Evolutionary conservation across 2,329 filamentous ascomycete genomes (phyloP).

Genomic region (Botryosphaeria dothidea): DNA sequence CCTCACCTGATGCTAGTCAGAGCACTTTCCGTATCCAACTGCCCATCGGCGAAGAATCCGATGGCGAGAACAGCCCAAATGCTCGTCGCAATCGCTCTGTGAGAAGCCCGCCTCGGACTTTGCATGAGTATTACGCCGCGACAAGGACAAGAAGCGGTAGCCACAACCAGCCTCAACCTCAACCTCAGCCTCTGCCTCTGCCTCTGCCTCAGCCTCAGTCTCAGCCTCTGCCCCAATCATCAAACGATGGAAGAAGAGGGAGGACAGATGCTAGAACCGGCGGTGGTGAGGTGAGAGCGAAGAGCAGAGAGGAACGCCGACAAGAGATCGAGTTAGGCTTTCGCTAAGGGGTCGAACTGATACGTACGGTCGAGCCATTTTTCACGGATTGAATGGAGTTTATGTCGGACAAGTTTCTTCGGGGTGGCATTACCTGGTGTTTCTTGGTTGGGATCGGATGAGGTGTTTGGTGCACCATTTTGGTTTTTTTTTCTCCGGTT

Average conservation of each 20-base stretch:
- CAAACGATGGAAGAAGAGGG: background rate
- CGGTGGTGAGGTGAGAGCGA: slow-evolving; percentile 23
- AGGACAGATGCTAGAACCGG: background rate
- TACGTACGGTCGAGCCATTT: background rate
- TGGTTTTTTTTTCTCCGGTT: background rate
- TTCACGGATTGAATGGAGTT: slow-evolving; percentile 1
- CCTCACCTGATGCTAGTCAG: slow-evolving; percentile 35
- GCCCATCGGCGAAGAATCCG: slow-evolving; percentile 23
- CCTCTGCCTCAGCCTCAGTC: no score
- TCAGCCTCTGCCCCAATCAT: no score
- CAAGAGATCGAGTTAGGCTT: slow-evolving; percentile 43
- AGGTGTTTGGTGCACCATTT: background rate
- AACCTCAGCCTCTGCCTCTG: no score
- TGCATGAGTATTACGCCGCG: slow-evolving; percentile 2
- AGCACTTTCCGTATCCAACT: slow-evolving; percentile 47
- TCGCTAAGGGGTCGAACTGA: background rate
- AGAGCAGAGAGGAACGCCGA: slow-evolving; percentile 42
- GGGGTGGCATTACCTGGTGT: background rate
- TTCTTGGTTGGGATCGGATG: background rate
- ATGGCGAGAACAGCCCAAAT: slow-evolving; percentile 5
- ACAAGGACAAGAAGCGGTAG: background rate
- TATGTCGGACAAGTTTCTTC: background rate
- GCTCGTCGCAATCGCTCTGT: background rate
- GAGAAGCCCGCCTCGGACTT: background rate
- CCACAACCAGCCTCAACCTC: background rate